phyloP scores from a whole-genome alignment of 2,329 filamentous ascomycete species.

The Aplosporella prunicola region DNA sequence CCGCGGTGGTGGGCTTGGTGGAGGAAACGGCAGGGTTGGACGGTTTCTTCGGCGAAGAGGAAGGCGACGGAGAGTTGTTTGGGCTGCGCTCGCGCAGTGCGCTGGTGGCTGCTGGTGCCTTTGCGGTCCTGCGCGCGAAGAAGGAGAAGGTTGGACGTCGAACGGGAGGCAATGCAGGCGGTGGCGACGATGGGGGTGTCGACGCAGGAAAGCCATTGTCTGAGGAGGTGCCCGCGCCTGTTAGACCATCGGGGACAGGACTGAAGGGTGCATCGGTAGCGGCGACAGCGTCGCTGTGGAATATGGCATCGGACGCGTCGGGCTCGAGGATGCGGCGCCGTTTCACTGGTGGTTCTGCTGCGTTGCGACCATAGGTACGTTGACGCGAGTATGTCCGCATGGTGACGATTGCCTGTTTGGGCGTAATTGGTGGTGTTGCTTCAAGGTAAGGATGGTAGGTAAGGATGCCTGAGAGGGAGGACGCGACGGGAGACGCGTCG shows the following conservation, averaged over 20 bases:
- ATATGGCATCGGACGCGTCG: background rate
- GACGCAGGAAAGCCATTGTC: slow-evolving; percentile 30
- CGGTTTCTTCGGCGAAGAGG: background rate
- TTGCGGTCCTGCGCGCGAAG: slow-evolving; percentile 32
- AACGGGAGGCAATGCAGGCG: slow-evolving; percentile 37
- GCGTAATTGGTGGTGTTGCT: slow-evolving; percentile 3
- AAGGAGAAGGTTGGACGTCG: slow-evolving; percentile 39
- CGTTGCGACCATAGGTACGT: slow-evolving; percentile 19
- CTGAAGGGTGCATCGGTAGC: slow-evolving; percentile 20
- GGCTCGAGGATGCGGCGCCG: slow-evolving; percentile 23
- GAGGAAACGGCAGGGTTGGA: background rate
- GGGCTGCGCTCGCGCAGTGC: too few relatives aligned
- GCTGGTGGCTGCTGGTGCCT: slow-evolving; percentile 18
- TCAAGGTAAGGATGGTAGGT: slow-evolving; percentile 11
- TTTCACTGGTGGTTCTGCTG: slow-evolving; percentile 26
- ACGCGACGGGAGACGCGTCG: slow-evolving; percentile 18
- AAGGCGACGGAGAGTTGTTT: background rate
- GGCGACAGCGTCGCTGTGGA: background rate
- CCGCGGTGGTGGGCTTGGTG: slow-evolving; percentile 12
- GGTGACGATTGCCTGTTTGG: slow-evolving; percentile 1
- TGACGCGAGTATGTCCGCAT: slow-evolving; percentile 29
- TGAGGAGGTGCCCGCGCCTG: background rate
- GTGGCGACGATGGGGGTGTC: slow-evolving; percentile 28
- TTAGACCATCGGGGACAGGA: slow-evolving; percentile 12
- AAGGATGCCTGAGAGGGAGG: slow-evolving; percentile 11